Conservation (phyloP, 768 basidiomycete genomes). For the Amylocystis lapponica region DNA sequence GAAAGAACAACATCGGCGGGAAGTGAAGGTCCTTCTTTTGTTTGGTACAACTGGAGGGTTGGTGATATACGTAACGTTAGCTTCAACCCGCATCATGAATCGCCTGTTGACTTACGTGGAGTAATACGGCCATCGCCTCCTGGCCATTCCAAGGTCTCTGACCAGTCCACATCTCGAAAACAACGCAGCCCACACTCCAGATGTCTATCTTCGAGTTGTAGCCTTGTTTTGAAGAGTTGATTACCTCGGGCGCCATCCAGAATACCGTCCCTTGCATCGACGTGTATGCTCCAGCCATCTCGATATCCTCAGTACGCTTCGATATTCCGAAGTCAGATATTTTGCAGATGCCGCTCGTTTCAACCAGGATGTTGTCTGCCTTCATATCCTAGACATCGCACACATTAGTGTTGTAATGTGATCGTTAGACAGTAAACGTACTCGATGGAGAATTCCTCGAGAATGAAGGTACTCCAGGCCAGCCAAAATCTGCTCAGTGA, state of each 20-base stretch:
- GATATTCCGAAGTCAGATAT: constrained; percentile 96
- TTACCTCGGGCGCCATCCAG: constrained; percentile 97
- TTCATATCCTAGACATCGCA: constrained; percentile 69
- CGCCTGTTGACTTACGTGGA: constrained; percentile 63
- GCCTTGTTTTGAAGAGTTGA: constrained; percentile 74
- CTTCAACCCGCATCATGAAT: no score
- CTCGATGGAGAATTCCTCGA: constrained; percentile 84
- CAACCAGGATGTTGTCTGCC: constrained; percentile 95
- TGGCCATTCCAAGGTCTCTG: constrained; percentile 85
- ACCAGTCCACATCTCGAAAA: constrained; percentile 95
- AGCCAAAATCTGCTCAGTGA: constrained; percentile 81
- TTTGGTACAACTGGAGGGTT: constrained; percentile 62
- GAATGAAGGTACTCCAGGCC: constrained; percentile 89
- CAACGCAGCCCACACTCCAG: constrained; percentile 94
- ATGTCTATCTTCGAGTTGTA: constrained; percentile 95
- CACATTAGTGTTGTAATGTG: constrained; percentile 1
- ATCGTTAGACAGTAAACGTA: constrained; percentile 26
- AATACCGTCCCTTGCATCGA: constrained; percentile 95
- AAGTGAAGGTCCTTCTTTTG: constrained; percentile 70
- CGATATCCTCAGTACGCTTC: constrained; percentile 79
- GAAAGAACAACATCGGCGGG: constrained; percentile 76
- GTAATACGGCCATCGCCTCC: constrained; percentile 84
- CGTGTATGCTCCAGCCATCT: constrained; percentile 67
- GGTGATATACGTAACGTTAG: background rate
- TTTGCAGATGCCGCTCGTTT: constrained; percentile 84